These are phyloP conservation scores for Phialemoniopsis sp. DNA, from an alignment of 2,329 filamentous ascomycete genomes.

Conservation along the genomic window DNA sequence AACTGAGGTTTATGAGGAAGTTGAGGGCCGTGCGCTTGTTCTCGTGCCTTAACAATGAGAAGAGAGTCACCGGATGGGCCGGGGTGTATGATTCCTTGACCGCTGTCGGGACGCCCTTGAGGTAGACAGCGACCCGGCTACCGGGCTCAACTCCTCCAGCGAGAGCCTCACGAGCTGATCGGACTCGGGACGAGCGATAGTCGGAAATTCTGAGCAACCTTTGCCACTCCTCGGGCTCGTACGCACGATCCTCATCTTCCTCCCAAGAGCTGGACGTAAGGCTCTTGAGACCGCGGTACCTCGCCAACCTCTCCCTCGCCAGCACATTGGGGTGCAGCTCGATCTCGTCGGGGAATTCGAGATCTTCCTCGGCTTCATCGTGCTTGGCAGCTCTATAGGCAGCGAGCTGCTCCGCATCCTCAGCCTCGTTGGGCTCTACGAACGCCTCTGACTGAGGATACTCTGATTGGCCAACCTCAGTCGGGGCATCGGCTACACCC, in stretches of 20 bases:
- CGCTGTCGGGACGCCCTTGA: slow-evolving; percentile 48
- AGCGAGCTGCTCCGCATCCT: slow-evolving; percentile 69
- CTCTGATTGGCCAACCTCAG: slow-evolving; percentile 78
- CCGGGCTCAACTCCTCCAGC: slow-evolving; percentile 84
- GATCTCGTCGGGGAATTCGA: slow-evolving; percentile 96
- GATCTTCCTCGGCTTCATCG: slow-evolving; percentile 81
- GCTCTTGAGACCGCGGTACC: slow-evolving; percentile 91
- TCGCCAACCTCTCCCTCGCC: slow-evolving; percentile 77
- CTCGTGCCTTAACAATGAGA: slow-evolving; percentile 88
- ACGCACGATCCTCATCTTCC: slow-evolving; percentile 76
- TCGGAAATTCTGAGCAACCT: slow-evolving; percentile 83
- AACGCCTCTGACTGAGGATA: slow-evolving; percentile 95
- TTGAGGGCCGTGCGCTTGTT: slow-evolving; percentile 91
- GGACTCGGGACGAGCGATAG: slow-evolving; percentile 78
- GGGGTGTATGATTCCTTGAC: slow-evolving; percentile 44
- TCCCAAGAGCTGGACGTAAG: slow-evolving; percentile 86
- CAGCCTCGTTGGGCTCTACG: slow-evolving; percentile 78
- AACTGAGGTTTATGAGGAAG: slow-evolving; percentile 81
- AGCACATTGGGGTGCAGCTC: slow-evolving; percentile 85
- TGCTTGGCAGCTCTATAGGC: slow-evolving; percentile 76
- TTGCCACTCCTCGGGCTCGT: slow-evolving; percentile 87
- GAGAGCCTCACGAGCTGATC: slow-evolving; percentile 74
- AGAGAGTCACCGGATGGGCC: slow-evolving; percentile 64
- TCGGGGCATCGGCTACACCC: slow-evolving; percentile 63
- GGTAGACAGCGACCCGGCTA: slow-evolving; percentile 75